Evolutionary conservation across 805 yeast species (phyloP).

Genomic region (Barnettozyma populi): DNA sequence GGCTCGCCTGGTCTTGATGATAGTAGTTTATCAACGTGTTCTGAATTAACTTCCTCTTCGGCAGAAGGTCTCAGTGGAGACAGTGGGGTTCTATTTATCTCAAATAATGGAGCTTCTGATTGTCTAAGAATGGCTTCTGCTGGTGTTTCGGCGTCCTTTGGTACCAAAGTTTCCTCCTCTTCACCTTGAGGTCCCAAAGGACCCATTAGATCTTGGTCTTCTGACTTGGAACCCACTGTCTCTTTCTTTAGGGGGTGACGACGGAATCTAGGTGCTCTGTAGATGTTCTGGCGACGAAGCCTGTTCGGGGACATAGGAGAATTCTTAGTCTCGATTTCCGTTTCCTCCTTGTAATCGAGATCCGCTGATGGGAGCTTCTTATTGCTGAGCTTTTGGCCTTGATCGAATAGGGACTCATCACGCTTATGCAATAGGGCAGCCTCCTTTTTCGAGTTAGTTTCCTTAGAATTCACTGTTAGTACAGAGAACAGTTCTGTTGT

Average conservation of each 20-base stretch:
- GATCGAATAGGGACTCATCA: constrained; percentile 32
- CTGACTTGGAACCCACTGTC: not conserved
- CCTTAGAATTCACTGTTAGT: constrained; percentile 34
- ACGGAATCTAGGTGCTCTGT: constrained; percentile 43
- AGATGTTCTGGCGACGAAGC: constrained; percentile 37
- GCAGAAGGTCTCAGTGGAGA: constrained; percentile 19
- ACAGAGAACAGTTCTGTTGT: constrained; percentile 34
- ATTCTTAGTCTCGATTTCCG: constrained; percentile 10
- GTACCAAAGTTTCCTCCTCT: constrained; percentile 25
- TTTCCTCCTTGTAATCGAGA: constrained; percentile 8
- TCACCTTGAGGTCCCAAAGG: constrained; percentile 28
- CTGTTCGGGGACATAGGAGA: constrained; percentile 31
- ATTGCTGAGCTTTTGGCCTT: constrained; percentile 9
- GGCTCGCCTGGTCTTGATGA: constrained; percentile 4
- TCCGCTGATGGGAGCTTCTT: constrained; percentile 8
- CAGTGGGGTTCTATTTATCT: constrained; percentile 30
- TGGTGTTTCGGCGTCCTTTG: constrained; percentile 24
- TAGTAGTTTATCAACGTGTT: constrained; percentile 6
- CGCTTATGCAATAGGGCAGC: constrained; percentile 21
- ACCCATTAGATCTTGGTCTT: constrained; percentile 26
- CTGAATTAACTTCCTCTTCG: constrained; percentile 9
- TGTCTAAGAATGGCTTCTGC: constrained; percentile 37
- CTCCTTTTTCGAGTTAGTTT: constrained; percentile 17
- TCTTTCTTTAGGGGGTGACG: constrained; percentile 26
- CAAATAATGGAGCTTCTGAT: constrained; percentile 51